Percentiles rank a stretch among this genome's conserved stretches.
phyloP scores from a whole-genome alignment of 805 yeast genomes.

The Yarrowia porcina region DNA sequence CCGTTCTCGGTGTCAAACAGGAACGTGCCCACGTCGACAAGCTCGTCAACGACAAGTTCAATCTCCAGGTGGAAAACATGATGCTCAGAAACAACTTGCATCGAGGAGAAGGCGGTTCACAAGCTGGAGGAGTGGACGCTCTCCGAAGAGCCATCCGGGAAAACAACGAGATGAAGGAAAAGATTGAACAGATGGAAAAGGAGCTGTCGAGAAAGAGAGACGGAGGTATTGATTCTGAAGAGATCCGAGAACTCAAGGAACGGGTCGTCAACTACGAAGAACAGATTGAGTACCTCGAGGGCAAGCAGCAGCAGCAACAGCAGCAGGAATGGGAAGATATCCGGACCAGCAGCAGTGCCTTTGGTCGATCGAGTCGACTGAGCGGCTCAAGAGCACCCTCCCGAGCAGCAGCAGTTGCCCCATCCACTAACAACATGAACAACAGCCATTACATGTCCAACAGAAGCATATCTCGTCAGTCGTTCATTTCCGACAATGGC shows the following conservation, averaged over 20 bases:
- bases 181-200: constrained; percentile 4
- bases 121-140: constrained; percentile 8
- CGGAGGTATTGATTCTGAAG: background rate
- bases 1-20: constrained; percentile 15
- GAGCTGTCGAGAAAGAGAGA: background rate
- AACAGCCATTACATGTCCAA: background rate
- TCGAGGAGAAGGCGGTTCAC: background rate
- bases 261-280: constrained; percentile 18
- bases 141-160: background rate
- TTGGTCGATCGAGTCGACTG: constrained; percentile 9
- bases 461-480: constrained; percentile 14
- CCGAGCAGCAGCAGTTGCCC: background rate
- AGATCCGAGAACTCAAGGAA: constrained; percentile 12
- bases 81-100: background rate
- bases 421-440: background rate
- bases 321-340: constrained; percentile 5
- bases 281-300: constrained; percentile 22
- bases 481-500: background rate
- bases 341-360: background rate
- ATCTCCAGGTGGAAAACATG: constrained; percentile 13
- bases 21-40: constrained; percentile 21
- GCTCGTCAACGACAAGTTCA: constrained; percentile 19
- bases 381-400: constrained; percentile 14
- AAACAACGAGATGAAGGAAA: constrained; percentile 12
- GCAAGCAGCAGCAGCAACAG: constrained; percentile 6